Evolutionary conservation across 768 basidiomycete species (phyloP), one percentile per base, ranked within the genome.

Genomic region (Rhizopogon rudus): DNA sequence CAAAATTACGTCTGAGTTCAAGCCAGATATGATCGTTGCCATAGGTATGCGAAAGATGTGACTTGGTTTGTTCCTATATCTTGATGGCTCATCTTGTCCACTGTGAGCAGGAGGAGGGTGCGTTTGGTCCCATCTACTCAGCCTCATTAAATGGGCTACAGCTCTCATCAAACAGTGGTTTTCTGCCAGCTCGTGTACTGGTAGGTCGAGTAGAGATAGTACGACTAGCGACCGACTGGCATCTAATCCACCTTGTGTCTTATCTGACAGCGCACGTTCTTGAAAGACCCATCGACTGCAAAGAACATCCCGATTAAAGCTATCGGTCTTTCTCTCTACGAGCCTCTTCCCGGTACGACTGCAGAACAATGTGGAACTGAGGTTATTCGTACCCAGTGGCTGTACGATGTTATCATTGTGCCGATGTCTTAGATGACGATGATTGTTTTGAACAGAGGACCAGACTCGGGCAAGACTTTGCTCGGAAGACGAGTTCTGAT

Each of bases 321-420:
- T 3, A 98, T 99, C 60, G 95, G 97, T 2, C 82, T 99, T 31
- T 95, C 93, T 5, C 78, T 99, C 3, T 99, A 99, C 63, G 97
- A 99, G 68, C 83, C 89, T 28, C 77, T 98, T 16, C 85, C 86
- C 5, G 91, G 86, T 16, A 81, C 83, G 3, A 83, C 84, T 1
- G 83, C 71, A 31, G 84, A 93, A 61, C 81, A 86, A 67, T 79
- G 93, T 50, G 91, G 91, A 45, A 80, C 75, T 56, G 87, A 97
- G 67, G 92, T 99, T 59, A 76, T 97, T 62, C 82, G 95, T 53
- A 99, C 95, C 14, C 97, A 99, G 71, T 99, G 97, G 97, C 76
- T 98, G 90, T 91, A 69, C 67, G 87, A 75, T 20, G 35, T 35
- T 49, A 16, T 49, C 53, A 16, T 31, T 35, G 8, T 28, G 63